Evolutionary conservation across 345 rosid genomes (phyloP), one percentile per base, ranked within the genome.

Genomic region (Rhodamnia argentea): DNA sequence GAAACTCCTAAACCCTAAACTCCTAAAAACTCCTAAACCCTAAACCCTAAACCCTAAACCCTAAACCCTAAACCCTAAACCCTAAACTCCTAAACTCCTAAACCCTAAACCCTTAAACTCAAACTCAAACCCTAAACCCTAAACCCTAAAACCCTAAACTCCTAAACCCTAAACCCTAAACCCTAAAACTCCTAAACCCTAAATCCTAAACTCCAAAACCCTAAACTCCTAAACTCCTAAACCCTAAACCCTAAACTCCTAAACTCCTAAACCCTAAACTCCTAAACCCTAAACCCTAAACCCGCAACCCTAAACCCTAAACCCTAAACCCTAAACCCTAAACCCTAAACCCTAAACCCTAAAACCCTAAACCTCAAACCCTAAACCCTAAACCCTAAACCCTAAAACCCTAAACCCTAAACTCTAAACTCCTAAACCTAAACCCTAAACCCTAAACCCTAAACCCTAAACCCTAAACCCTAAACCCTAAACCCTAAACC

Each of bases 241-340:
- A 85, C 83, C 86, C 86, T 64, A 85, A 74, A 70, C 86, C 86
- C 86, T n/a, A n/a, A n/a, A n/a, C n/a, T n/a, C n/a, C n/a, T n/a
- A n/a, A n/a, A n/a, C n/a, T n/a, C n/a, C n/a, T 85, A 85, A 85
- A 85, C 86, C 86, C 86, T 85, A 85, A 85, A 78, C 84, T n/a
- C 84, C 84, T 83, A 83, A 83, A 47, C 84, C 84, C 84, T 51
- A 83, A 83, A 83, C 86, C 84, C 84, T 44, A 27, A 83, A 83
- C 50, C 55, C n/a, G n/a, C n/a, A n/a, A n/a, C 58, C 84, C 51
- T 32, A 78, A 78, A 83, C 42, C 84, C 84, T 52, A 47, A 83
- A 83, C 84, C 84, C 84, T 52, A 52, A 83, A n/a, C n/a, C n/a
- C n/a, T n/a, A 83, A 83, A 83, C 84, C 84, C 84, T 83, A 83